Conservation (phyloP, 345 rosid genomes). For the Salix caprea region DNA sequence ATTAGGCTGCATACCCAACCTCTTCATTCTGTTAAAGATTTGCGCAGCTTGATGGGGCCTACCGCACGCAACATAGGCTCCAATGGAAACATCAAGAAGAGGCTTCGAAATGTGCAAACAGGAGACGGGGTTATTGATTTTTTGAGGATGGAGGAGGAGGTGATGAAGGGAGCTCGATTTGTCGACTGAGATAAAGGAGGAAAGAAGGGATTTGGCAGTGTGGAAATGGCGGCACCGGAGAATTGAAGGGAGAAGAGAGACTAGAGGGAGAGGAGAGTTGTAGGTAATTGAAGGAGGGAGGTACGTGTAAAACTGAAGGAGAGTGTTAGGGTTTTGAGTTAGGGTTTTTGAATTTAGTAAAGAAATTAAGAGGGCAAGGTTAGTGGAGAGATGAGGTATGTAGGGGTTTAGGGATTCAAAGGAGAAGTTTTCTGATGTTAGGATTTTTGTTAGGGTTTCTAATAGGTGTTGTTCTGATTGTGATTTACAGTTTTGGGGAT, state of each 20-base stretch:
- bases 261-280: slow-evolving; percentile 48
- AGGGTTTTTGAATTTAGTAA: slow-evolving; percentile 49
- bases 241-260: slow-evolving; percentile 55
- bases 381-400: slow-evolving; percentile 45
- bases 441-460: slow-evolving; percentile 38
- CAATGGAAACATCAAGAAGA: slow-evolving; percentile 54
- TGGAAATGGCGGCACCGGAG: slow-evolving; percentile 50
- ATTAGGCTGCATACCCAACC: slow-evolving; percentile 51
- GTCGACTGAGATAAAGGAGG: slow-evolving; percentile 55
- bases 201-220: slow-evolving; percentile 61
- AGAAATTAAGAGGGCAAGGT: slow-evolving; percentile 39
- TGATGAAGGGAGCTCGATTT: slow-evolving; percentile 40
- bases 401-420: slow-evolving; percentile 44
- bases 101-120: slow-evolving; percentile 28
- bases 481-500: background rate
- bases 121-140: background rate
- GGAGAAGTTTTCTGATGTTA: slow-evolving; percentile 31
- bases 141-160: slow-evolving; percentile 40
- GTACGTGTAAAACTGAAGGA: slow-evolving; percentile 53
- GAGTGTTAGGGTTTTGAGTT: slow-evolving; percentile 39
- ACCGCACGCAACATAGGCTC: slow-evolving; percentile 52
- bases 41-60: slow-evolving; percentile 64
- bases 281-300: slow-evolving; percentile 33
- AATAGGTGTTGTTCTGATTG: slow-evolving; percentile 28
- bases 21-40: slow-evolving; percentile 63